These are phyloP conservation scores for Brassica balearica DNA, from an alignment of 441 rosid species.

Conservation along the genomic window DNA sequence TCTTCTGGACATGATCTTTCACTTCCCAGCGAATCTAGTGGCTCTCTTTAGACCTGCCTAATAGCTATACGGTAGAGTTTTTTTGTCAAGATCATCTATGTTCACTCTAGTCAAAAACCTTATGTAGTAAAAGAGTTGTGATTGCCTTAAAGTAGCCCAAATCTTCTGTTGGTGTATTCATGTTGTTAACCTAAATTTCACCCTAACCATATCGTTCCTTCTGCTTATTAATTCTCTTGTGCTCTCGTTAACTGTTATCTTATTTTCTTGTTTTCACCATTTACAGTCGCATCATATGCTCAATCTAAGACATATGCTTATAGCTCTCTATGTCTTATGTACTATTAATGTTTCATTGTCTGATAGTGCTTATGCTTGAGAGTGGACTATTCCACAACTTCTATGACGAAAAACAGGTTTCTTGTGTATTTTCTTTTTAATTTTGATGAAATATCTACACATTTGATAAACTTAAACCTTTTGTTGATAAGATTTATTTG, in stretches of 20 bases:
- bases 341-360: neutral
- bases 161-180: neutral
- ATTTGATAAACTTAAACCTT: neutral
- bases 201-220: neutral
- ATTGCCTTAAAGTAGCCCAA: neutral
- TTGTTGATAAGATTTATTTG: neutral
- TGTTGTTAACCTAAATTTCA: neutral
- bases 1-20: constrained; percentile 17
- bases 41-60: neutral
- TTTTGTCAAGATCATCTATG: neutral
- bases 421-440: constrained; percentile 14
- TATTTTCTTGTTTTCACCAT: constrained; percentile 19
- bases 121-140: neutral
- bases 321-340: neutral
- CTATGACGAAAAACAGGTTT: neutral
- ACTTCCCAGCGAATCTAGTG: neutral
- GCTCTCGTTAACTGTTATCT: constrained; percentile 52
- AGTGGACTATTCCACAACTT: neutral
- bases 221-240: neutral
- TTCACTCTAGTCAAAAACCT: neutral
- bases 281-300: too few relatives aligned
- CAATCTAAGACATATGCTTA: too few relatives aligned
- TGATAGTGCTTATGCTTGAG: neutral
- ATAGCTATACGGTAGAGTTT: neutral
- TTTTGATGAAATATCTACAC: neutral